These are phyloP conservation scores for Ustulina deusta DNA, from an alignment of 2,329 filamentous ascomycete genomes.

Conservation along the genomic window DNA sequence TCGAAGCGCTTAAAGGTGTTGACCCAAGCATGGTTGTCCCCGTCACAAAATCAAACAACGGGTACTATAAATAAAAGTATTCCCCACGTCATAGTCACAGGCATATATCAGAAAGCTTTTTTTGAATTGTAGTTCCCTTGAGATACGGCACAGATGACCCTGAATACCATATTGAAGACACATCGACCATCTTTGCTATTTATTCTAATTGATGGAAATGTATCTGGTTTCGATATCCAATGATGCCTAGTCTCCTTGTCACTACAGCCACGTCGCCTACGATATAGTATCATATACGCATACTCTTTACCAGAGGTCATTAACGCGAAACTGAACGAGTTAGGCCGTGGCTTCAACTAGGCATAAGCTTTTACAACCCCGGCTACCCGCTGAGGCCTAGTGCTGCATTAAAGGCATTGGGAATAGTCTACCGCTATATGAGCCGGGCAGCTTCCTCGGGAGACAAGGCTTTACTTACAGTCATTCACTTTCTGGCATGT, in stretches of 20 bases:
- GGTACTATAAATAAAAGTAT: background rate
- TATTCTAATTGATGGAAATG: background rate
- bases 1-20: slow-evolving; percentile 9
- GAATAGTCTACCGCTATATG: slow-evolving; percentile 27
- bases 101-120: background rate
- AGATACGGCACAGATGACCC: background rate
- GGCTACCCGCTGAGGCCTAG: too few species aligned
- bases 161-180: background rate
- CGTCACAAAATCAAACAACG: background rate
- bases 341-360: background rate
- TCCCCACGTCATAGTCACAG: background rate
- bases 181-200: too few species aligned
- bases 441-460: background rate
- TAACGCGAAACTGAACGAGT: background rate
- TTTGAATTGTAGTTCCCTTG: background rate
- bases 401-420: slow-evolving; percentile 32
- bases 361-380: background rate
- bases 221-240: background rate
- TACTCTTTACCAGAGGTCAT: background rate
- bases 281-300: background rate
- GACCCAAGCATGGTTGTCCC: background rate
- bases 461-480: slow-evolving; percentile 28
- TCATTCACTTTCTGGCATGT: slow-evolving; percentile 33
- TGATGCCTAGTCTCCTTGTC: background rate
- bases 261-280: background rate